Base-by-base conservation (phyloP, 208 protist species). In the Tetramitus jugosus region DNA sequence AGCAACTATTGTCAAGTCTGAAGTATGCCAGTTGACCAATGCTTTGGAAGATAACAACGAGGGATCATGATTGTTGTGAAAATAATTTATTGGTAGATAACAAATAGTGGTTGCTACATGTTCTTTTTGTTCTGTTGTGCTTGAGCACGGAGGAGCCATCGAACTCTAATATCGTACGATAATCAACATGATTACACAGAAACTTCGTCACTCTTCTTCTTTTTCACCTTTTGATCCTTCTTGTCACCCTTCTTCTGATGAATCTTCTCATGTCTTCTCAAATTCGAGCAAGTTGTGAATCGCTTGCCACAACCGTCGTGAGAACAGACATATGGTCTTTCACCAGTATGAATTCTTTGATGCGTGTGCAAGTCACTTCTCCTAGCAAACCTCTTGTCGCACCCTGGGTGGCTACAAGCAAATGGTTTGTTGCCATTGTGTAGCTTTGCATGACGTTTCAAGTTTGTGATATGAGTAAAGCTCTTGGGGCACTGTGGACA, bases 371-470 rank as follows among this genome's bases (percentile, higher is more conserved):
- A 35, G 74, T 81, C 78, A 37, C n/a, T 35, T 29, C 60, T 17
- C 10, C 60, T 20, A 20, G 74, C 56, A 49, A 81, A 81, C 40
- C 52, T 72, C 68, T 81, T 81, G 3, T 29, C 23, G 20, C 78
- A 81, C 13, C 75, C 78, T 6, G 26, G n/a, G 29, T n/a, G 42
- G 0, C 20, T 69, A 39, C 78, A 81, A 0, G 17, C 20, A 31
- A 46, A 81, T 4, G 78, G 78, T 40, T 67, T 60, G 26, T 81
- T 76, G 6, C 78, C 78, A 17, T 23, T 75, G 26, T 81, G 78
- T 10, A 67, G 60, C 35, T 52, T 71, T 26, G 42, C 8, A 40
- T 81, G 78, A 10, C 46, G 10, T 42, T 42, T 39, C 3, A 81
- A n/a, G 42, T 81, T 79, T 37, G 53, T 29, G 31, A 60, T 42